Evolutionary conservation across 1,139 yeast genomes (phyloP).

Genomic region (Pichia sp.): DNA sequence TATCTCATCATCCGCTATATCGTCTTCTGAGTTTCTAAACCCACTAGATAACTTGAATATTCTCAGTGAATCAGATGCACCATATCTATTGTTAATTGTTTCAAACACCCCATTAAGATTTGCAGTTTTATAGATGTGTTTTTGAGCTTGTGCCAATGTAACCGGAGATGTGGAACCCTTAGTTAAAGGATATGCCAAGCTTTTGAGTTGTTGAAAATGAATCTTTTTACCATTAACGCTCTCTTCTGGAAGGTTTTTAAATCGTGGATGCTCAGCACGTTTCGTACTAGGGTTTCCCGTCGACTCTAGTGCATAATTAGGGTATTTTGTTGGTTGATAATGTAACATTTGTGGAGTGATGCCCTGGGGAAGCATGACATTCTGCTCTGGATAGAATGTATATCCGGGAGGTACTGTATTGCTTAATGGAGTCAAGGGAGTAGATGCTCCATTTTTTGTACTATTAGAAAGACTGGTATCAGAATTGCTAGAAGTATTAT

Average conservation of each 20-base stretch:
- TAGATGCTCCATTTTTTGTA: conserved; percentile 1
- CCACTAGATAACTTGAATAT: conserved; percentile 12
- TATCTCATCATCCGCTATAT: not conserved
- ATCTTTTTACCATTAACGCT: conserved; percentile 13
- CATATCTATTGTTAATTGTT: conserved; percentile 17
- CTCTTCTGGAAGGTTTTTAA: conserved; percentile 10
- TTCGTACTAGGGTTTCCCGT: not conserved
- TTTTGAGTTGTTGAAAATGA: conserved; percentile 14
- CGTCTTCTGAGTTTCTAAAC: conserved; percentile 2
- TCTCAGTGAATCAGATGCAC: conserved; percentile 15
- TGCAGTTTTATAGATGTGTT: conserved; percentile 14
- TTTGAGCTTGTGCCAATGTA: conserved; percentile 16
- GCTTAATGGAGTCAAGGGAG: conserved; percentile 10
- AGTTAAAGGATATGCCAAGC: conserved; percentile 13
- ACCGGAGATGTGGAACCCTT: conserved; percentile 11
- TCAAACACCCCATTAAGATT: conserved; percentile 18
- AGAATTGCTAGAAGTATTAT: conserved; percentile 1
- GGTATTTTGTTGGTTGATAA: not conserved
- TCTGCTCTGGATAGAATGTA: conserved; percentile 5
- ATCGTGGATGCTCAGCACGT: conserved; percentile 12
- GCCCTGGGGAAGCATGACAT: conserved; percentile 5
- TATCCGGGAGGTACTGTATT: conserved; percentile 6
- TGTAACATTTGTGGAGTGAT: not conserved
- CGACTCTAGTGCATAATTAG: not conserved
- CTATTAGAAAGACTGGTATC: not conserved